Evolutionary conservation across 2,329 filamentous ascomycete species (phyloP).

Genomic region (Pseudophaeomoniella oleicola): DNA sequence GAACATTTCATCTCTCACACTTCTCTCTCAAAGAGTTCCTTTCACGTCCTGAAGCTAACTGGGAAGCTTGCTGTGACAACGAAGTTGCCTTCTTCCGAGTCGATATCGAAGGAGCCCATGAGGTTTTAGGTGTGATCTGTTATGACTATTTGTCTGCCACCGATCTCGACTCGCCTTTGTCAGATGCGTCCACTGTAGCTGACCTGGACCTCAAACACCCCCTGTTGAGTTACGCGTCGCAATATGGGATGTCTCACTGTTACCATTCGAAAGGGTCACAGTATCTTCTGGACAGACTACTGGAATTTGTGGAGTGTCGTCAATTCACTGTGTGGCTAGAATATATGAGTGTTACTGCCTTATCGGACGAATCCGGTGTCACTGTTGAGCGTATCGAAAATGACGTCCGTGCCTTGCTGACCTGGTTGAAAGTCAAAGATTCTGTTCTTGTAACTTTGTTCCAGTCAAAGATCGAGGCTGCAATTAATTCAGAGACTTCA

Average conservation of each 20-base stretch:
- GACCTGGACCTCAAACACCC: background rate
- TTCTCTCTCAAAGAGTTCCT: background rate
- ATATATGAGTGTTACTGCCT: too few species aligned
- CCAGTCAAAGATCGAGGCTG: too few species aligned
- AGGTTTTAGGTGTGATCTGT: background rate
- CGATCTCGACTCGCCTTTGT: background rate
- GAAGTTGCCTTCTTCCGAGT: background rate
- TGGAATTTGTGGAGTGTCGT: too few species aligned
- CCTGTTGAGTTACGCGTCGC: background rate
- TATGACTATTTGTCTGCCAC: background rate
- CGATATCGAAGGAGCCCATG: background rate
- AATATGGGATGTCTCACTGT: background rate
- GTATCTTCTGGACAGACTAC: too few species aligned
- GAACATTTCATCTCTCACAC: background rate
- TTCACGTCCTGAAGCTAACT: background rate
- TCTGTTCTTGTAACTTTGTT: too few species aligned
- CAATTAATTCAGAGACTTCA: too few species aligned
- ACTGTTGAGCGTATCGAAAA: too few species aligned
- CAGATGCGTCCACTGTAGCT: background rate
- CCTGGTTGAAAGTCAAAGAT: too few species aligned
- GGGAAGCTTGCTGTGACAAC: background rate
- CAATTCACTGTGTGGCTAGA: too few species aligned
- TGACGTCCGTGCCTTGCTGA: too few species aligned
- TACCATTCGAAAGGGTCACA: background rate
- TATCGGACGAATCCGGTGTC: too few species aligned